These are phyloP conservation scores for Cercospora zeae-maydis DNA, from an alignment of 2,329 filamentous ascomycete species.

Conservation along the genomic window DNA sequence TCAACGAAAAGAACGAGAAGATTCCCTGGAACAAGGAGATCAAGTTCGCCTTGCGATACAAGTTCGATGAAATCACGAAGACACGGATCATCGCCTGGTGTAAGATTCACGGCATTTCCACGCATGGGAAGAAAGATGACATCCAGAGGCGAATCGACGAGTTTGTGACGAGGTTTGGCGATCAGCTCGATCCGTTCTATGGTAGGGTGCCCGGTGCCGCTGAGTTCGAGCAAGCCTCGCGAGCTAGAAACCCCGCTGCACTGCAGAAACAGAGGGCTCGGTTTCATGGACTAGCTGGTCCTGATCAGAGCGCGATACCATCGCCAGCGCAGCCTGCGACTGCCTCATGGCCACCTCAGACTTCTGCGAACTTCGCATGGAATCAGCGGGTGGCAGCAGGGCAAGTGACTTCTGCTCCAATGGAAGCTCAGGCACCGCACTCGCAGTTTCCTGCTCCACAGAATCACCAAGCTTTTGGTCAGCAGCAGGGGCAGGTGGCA, in stretches of 20 bases:
- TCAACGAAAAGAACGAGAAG: background rate
- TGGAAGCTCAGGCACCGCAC: background rate
- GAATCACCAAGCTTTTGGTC: background rate
- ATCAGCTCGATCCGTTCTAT: conserved; percentile 3
- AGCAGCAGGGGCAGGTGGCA: background rate
- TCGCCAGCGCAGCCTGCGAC: background rate
- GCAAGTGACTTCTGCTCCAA: background rate
- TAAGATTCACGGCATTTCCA: background rate
- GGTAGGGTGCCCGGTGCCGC: background rate
- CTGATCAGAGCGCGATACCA: background rate
- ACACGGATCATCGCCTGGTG: background rate
- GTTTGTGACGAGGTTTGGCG: background rate
- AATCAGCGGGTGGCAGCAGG: background rate
- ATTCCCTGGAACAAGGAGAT: background rate
- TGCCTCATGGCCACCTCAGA: background rate
- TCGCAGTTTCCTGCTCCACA: background rate
- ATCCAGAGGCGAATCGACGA: conserved; percentile 5
- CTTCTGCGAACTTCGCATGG: background rate
- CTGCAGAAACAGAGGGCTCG: background rate
- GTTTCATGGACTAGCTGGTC: background rate
- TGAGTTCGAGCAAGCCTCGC: background rate
- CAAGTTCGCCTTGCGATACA: background rate
- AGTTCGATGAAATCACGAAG: background rate
- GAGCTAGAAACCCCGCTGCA: too few relatives aligned
- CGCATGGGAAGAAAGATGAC: background rate